phyloP scores from a whole-genome alignment of 2,329 filamentous ascomycete genomes.

The Tolypocladium tundrense region DNA sequence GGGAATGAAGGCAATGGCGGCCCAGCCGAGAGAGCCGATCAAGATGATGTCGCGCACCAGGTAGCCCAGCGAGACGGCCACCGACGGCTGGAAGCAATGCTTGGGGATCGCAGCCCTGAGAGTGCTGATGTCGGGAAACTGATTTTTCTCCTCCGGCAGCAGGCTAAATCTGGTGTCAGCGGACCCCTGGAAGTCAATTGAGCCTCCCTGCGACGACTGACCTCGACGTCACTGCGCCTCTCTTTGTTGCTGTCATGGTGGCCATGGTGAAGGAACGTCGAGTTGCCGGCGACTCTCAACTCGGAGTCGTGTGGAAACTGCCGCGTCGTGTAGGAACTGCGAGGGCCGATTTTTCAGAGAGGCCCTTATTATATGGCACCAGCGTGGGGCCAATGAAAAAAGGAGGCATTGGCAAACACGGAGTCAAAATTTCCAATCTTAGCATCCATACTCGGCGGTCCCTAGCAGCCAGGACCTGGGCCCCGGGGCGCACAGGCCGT shows the following conservation, averaged over 20 bases:
- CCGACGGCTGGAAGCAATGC: slow-evolving; percentile 34
- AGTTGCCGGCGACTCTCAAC: neutral
- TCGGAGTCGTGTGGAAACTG: neutral
- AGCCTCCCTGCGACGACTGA: neutral
- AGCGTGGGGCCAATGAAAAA: neutral
- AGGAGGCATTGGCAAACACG: neutral
- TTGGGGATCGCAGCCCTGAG: slow-evolving; percentile 22
- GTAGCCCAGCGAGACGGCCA: slow-evolving; percentile 21
- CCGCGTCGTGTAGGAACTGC: neutral
- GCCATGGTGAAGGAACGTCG: neutral
- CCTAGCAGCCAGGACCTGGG: neutral
- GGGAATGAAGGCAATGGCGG: neutral
- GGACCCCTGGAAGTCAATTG: neutral
- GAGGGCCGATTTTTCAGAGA: neutral
- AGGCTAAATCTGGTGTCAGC: neutral
- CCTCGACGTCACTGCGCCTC: neutral
- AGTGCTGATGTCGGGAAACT: slow-evolving; percentile 36
- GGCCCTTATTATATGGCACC: neutral
- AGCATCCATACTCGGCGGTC: neutral
- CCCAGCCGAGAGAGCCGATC: neutral
- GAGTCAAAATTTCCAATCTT: neutral
- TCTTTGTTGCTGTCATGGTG: neutral
- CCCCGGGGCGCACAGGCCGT: neutral
- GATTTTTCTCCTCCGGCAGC: neutral
- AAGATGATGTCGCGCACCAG: neutral